Evolutionary conservation across 768 basidiomycete genomes (phyloP), one percentile per base, ranked within the genome.

Genomic region (Auriscalpium microsporum): DNA sequence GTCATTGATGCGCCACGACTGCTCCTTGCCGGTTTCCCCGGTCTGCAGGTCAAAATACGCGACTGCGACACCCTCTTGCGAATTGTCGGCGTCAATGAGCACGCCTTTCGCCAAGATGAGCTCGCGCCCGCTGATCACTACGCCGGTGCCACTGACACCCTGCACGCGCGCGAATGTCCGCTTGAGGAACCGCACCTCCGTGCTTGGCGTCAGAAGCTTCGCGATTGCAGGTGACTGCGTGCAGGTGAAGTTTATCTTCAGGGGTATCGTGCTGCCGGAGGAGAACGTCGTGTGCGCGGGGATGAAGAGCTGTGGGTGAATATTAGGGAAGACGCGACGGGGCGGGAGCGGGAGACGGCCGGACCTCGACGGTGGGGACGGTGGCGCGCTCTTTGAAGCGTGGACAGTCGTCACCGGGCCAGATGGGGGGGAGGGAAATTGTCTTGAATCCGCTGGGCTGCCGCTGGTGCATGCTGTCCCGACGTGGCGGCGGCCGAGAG

Each of bases 221-320:
- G 71, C 68, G 19, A 77, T 63, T n/a, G 68, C 68, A 1, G 76
- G 75, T 10, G 72, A 66, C 10, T 64, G 57, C 1, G 62, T 66
- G 45, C 69, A 74, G n/a, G 68, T 62, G 14, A 76, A 63, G 48
- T 65, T 70, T 38, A 76, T 49, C 35, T 63, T 69, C 38, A 76
- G 67, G 8, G 74, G 73, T 48, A 78, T 69, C 14, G 59, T 56
- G 55, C 75, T 71, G 9, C 76, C 75, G 7, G 76, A 72, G 23
- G 74, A 59, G 59, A 70, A 75, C 28, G 63, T 67, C 38, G 61
- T 59, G 3, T 69, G 67, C n/a, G 63, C 54, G 2, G 76, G 74
- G 48, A 76, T 48, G 8, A 71, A 72, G 28, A 75, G 62, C 76
- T 78, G 53, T 37, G 10, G 16, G 46, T 38, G 53, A n/a, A 45